Base-by-base conservation (phyloP, 805 yeast genomes). In the Sugiyamaella valdiviana region DNA sequence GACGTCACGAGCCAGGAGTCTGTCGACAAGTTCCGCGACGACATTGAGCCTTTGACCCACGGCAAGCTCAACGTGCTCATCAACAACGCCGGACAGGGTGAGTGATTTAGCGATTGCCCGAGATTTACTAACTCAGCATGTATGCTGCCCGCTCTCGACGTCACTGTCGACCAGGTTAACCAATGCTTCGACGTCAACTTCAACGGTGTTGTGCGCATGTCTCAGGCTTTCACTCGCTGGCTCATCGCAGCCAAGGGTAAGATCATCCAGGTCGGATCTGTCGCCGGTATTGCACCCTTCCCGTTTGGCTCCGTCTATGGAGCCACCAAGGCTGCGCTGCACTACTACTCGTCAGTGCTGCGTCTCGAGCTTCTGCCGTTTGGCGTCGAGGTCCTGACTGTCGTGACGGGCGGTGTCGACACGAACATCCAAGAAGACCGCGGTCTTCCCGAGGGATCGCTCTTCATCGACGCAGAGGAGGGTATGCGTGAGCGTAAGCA, bases 321-420 rank as follows among this genome's bases (percentile, higher is more conserved):
- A 26, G 73, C 90, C 1, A 63, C 83, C 1, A 85, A 85, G 58
- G 87, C 90, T 5, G 90, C 91, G 0, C 78, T 85, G 49, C 87
- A 83, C 55, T 82, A 77, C 55, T 85, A 80, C 59, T 84, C 87
- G 0, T 74, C 77, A 37, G 74, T 74, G 1, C 66, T 85, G 48
- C 76, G 82, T 45, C 60, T 80, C 21, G 95, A 85, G 63, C 62
- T 85, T 74, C 77, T 77, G 60, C 84, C 87, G 2, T 81, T 83
- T 57, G 84, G 76, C 14, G 91, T 85, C 4, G 71, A 78, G 44
- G 91, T 85, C 0, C 70, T 83, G 51, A 82, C 82, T 57, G 72
- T 82, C 10, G 65, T 83, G 37, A 85, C 93, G 6, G 95, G 95
- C 24, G 91, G 85, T 35, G 93, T 85, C 24, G 67, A 68, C 19